Percentiles rank a stretch among this genome's conserved stretches.
phyloP scores from a whole-genome alignment of 2,329 filamentous ascomycete genomes.

The Ceratocystis cacaofunesta region DNA sequence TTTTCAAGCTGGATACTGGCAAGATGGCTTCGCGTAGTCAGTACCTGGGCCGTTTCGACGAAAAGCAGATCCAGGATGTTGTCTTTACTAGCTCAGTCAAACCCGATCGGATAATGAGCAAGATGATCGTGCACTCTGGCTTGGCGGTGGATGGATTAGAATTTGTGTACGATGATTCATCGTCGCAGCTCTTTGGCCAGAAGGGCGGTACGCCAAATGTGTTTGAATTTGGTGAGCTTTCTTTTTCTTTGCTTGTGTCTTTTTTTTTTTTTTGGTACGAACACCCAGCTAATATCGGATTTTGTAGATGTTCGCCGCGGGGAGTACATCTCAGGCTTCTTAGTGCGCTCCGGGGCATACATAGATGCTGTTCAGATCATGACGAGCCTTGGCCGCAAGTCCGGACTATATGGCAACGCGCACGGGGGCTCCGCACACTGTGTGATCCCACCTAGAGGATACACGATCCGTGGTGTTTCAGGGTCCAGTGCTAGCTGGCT shows the following conservation, averaged over 20 bases:
- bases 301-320: slow-evolving; percentile 40
- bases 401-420: slow-evolving; percentile 68
- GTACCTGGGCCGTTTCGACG: slow-evolving; percentile 55
- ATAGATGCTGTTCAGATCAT: slow-evolving; percentile 82
- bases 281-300: slow-evolving; percentile 12
- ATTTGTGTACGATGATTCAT: slow-evolving; percentile 80
- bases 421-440: slow-evolving; percentile 68
- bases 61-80: slow-evolving; percentile 58
- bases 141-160: slow-evolving; percentile 70
- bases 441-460: slow-evolving; percentile 75
- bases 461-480: slow-evolving; percentile 73
- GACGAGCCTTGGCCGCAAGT: slow-evolving; percentile 77
- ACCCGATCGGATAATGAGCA: slow-evolving; percentile 58
- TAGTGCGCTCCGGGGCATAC: slow-evolving; percentile 63
- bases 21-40: slow-evolving; percentile 63
- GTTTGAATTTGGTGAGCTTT: slow-evolving; percentile 57
- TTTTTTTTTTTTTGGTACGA: neutral
- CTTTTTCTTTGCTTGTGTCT: neutral
- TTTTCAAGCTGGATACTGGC: slow-evolving; percentile 55
- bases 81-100: slow-evolving; percentile 55
- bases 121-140: slow-evolving; percentile 63
- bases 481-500: slow-evolving; percentile 71
- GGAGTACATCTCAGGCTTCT: slow-evolving; percentile 78
- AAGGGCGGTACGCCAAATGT: slow-evolving; percentile 52
- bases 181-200: slow-evolving; percentile 76